Evolutionary conservation across 768 basidiomycete species (phyloP).

Genomic region (Leccinum disarticulatum): DNA sequence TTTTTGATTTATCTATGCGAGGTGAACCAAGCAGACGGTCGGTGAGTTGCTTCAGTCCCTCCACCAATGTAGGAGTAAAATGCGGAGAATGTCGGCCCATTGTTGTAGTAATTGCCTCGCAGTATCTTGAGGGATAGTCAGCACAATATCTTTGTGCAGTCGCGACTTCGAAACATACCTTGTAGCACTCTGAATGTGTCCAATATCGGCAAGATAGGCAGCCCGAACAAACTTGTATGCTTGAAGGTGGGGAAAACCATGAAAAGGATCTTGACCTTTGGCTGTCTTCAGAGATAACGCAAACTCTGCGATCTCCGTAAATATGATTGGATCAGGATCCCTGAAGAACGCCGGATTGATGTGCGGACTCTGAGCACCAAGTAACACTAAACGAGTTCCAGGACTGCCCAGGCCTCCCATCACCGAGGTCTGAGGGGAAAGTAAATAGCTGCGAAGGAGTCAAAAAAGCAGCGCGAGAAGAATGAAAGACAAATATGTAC

Average conservation of each 20-base stretch:
- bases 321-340: constrained; percentile 74
- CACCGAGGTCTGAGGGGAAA: constrained; percentile 78
- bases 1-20: constrained; percentile 71
- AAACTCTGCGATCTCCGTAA: constrained; percentile 92
- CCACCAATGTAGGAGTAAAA: constrained; percentile 62
- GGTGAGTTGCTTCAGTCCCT: constrained; percentile 74
- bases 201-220: constrained; percentile 72
- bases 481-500: constrained; percentile 41
- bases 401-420: constrained; percentile 71
- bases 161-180: constrained; percentile 45
- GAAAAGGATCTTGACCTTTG: constrained; percentile 87
- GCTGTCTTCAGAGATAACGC: constrained; percentile 72
- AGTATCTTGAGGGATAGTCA: constrained; percentile 68
- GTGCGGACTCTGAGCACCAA: constrained; percentile 68
- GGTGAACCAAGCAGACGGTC: constrained; percentile 77
- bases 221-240: constrained; percentile 86
- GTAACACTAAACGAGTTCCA: constrained; percentile 63
- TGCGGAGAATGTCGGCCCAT: constrained; percentile 64
- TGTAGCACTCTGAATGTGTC: constrained; percentile 73
- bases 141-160: background rate
- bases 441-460: constrained; percentile 61
- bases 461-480: background rate
- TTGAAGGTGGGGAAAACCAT: constrained; percentile 83
- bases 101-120: constrained; percentile 79
- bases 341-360: constrained; percentile 50